A percentile compares a stretch with the other conserved stretches of the same genome.
These are phyloP conservation scores for Tylopilus balloui DNA, from an alignment of 768 basidiomycete species.

Conservation along the genomic window DNA sequence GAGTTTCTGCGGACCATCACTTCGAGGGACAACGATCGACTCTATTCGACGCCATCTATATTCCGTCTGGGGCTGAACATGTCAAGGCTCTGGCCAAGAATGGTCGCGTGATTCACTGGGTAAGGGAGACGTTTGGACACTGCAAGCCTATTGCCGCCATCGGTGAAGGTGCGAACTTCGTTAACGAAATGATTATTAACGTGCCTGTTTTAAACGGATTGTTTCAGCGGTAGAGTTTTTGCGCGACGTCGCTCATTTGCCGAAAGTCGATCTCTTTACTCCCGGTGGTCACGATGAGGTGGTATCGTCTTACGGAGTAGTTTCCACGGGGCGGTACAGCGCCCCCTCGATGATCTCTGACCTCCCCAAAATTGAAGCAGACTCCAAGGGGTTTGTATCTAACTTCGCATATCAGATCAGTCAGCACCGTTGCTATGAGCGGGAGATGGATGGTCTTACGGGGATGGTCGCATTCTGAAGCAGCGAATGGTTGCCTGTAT, in stretches of 20 bases:
- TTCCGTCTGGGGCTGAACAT: conserved; percentile 66
- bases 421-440: conserved; percentile 60
- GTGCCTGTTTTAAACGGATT: not conserved
- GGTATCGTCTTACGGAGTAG: conserved; percentile 55
- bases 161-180: conserved; percentile 46
- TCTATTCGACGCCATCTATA: conserved; percentile 75
- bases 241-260: conserved; percentile 41
- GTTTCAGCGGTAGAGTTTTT: conserved; percentile 46
- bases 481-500: not conserved
- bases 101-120: conserved; percentile 77
- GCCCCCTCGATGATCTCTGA: conserved; percentile 37
- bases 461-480: conserved; percentile 45
- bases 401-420: conserved; percentile 62
- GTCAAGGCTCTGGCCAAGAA: conserved; percentile 51
- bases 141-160: conserved; percentile 78
- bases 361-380: conserved; percentile 39
- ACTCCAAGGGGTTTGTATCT: conserved; percentile 49
- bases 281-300: conserved; percentile 32
- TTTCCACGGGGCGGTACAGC: conserved; percentile 54
- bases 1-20: conserved; percentile 59
- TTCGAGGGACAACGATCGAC: conserved; percentile 80
- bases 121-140: conserved; percentile 83
- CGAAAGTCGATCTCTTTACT: conserved; percentile 41
- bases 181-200: not conserved
- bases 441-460: conserved; percentile 56